Evolutionary conservation across 2,329 filamentous ascomycete genomes (phyloP), one percentile per base, ranked within the genome.

Genomic region (Harringtonia lauricola): DNA sequence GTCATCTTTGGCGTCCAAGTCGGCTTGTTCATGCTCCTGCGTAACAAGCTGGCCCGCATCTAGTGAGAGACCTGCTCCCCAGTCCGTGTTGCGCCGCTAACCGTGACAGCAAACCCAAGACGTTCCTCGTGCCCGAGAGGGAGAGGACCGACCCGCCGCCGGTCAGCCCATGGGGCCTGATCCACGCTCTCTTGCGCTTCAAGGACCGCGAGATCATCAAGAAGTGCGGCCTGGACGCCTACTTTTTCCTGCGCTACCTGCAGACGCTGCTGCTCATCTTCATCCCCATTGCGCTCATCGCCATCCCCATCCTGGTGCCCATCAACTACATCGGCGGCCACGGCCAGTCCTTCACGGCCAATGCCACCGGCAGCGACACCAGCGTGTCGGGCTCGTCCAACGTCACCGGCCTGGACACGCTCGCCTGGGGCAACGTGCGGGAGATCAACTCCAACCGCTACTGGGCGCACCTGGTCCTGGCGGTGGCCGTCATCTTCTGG

Each of bases 201-300:
- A 61, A 78, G 68, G 74, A 86, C 49, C 72, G 86, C 13, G 86
- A 94, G 53, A 79, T 98, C 52, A 94, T 98, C 55, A 83, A 90
- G 42, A 94, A 95, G 62, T 95, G 90, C 53, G 92, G 92, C 17
- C 75, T 98, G 10, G 92, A 98, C 59, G 88, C 90, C 56, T 98
- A 95, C 65, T 95, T 96, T 68, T 98, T 98, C 61, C 72, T 98
- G 1, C 84, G 94, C 49, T 98, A 95, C 57, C 74, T 79, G 14
- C 75, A 75, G 51, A 74, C 57, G 61, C 76, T 96, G 6, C 74
- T 96, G 36, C 81, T 95, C 58, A 94, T 98, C 49, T 96, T 98
- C 59, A 66, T 94, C 33, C 88, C 92, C 2, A 79, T 95, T 45
- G 79, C 84, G 13, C 52, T 77, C 22, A 57, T 95, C 41, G 81